These are phyloP conservation scores for Arabidopsis lyrata DNA, from an alignment of 441 rosid genomes.

Conservation along the genomic window DNA sequence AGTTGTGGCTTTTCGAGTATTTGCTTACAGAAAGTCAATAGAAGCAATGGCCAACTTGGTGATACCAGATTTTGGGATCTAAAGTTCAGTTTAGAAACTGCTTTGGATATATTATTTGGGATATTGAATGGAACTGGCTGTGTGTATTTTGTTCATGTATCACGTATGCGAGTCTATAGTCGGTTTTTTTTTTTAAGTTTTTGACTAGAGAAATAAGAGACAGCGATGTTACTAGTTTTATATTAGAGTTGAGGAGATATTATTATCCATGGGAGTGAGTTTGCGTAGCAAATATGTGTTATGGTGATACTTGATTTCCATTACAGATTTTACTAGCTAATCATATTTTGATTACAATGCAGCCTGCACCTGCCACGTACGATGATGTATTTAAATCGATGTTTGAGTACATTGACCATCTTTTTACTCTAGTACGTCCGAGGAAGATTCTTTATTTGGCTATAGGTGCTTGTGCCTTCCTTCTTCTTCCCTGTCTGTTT, in stretches of 20 bases:
- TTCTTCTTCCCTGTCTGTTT: conserved; percentile 9
- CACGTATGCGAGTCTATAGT: not conserved
- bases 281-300: not conserved
- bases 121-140: conserved; percentile 1
- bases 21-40: not conserved
- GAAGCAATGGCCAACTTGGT: not conserved
- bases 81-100: conserved; percentile 3
- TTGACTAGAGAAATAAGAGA: not conserved
- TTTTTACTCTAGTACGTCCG: conserved; percentile 88
- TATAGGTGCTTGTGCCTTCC: conserved; percentile 60
- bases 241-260: not conserved
- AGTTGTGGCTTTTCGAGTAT: not conserved
- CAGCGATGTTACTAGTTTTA: not conserved
- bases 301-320: not conserved
- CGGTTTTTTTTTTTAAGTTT: not conserved
- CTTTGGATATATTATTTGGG: not conserved
- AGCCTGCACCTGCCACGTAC: conserved; percentile 92
- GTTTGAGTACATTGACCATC: conserved; percentile 90
- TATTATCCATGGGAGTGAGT: not conserved
- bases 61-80: not conserved
- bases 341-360: conserved; percentile 40
- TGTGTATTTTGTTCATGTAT: not conserved
- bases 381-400: conserved; percentile 87
- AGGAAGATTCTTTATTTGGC: conserved; percentile 95
- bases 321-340: conserved; percentile 11